Conservation (phyloP, 176 grass and related monocot species). For the Oryza brachyantha region DNA sequence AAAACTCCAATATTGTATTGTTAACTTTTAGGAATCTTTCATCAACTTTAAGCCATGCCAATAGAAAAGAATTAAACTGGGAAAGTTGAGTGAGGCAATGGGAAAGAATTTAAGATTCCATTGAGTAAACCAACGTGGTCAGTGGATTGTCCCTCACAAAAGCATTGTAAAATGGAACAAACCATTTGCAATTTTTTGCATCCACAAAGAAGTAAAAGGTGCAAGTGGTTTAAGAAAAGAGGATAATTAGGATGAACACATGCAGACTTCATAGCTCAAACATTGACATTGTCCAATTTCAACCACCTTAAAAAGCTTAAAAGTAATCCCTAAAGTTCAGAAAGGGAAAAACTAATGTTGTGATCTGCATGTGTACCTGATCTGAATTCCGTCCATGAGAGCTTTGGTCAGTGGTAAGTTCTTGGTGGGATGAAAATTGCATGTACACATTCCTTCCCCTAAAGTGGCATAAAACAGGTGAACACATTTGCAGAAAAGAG, state of each 20-base stretch:
- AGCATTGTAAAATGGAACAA: neutral
- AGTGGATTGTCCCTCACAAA: neutral
- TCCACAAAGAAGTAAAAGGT: neutral
- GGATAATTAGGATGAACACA: neutral
- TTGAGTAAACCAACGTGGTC: neutral
- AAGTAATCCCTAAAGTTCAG: neutral
- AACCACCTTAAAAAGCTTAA: neutral
- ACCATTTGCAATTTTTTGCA: neutral
- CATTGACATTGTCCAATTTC: neutral
- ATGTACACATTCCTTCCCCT: constrained; percentile 99
- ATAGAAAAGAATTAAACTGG: neutral
- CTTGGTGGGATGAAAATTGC: constrained; percentile 98
- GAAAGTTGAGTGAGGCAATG: neutral
- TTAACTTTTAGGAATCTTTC: constrained; percentile 4
- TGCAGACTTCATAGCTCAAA: neutral
- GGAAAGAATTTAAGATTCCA: neutral
- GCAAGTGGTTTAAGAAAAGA: neutral
- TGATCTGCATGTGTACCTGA: constrained; percentile 55
- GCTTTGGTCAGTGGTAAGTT: constrained; percentile 90
- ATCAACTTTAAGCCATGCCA: neutral
- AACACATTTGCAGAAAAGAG: constrained; percentile 1
- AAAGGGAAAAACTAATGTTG: neutral
- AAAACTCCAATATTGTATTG: neutral
- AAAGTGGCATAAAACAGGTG: constrained; percentile 33
- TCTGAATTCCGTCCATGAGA: constrained; percentile 89